phyloP scores from a whole-genome alignment of 345 rosid genomes.

The Combretum micranthum region DNA sequence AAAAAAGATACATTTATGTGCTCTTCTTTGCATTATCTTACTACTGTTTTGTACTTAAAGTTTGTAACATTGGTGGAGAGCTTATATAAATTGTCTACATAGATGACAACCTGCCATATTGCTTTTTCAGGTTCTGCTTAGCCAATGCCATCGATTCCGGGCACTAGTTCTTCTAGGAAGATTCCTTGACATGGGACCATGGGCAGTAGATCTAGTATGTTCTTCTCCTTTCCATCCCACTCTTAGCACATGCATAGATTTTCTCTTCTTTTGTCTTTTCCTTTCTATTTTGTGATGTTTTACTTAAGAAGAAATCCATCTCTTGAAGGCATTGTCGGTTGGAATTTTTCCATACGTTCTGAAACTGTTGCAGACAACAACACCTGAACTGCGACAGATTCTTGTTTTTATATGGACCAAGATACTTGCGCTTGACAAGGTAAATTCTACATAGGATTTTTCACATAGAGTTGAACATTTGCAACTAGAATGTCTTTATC shows the following conservation, averaged over 20 bases:
- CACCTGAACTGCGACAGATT: constrained; percentile 90
- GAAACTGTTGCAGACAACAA: constrained; percentile 91
- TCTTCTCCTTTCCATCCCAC: constrained; percentile 6
- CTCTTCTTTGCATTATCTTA: too few species aligned
- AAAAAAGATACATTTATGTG: too few species aligned
- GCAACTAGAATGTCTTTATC: neutral
- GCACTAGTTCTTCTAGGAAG: constrained; percentile 97
- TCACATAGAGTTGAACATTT: too few species aligned
- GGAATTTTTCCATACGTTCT: constrained; percentile 99
- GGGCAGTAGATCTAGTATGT: constrained; percentile 98
- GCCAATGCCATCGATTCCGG: constrained; percentile 97
- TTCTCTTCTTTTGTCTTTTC: constrained; percentile 7
- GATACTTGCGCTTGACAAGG: constrained; percentile 99
- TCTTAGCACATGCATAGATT: neutral
- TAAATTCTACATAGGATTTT: constrained; percentile 12
- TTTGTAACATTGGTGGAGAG: too few species aligned
- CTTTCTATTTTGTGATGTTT: constrained; percentile 5
- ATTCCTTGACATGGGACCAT: constrained; percentile 98
- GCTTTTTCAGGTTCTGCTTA: constrained; percentile 75
- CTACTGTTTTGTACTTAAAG: too few species aligned
- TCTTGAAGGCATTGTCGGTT: constrained; percentile 84
- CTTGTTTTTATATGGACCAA: constrained; percentile 99
- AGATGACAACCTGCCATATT: constrained; percentile 9
- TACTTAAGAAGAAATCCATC: constrained; percentile 6
- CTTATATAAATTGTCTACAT: too few species aligned